These are phyloP conservation scores for Phytopythium mirpurense DNA, from an alignment of 352 stramenopile species.

Conservation along the genomic window DNA sequence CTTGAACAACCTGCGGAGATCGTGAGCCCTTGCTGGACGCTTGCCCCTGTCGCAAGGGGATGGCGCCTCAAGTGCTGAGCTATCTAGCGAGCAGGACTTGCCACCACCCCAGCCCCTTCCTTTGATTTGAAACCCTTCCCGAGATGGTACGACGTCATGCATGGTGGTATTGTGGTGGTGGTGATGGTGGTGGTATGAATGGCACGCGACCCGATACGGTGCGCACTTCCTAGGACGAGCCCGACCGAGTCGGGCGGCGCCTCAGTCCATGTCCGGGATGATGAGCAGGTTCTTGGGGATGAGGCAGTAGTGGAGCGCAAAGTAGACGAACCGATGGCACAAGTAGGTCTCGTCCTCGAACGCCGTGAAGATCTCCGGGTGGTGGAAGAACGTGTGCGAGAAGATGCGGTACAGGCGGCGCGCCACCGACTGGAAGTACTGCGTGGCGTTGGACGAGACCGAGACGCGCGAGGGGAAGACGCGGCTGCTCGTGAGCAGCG, in stretches of 20 bases:
- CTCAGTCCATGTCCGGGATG: slow-evolving; percentile 65
- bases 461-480: slow-evolving; percentile 76
- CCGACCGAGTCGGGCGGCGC: neutral
- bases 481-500: slow-evolving; percentile 73
- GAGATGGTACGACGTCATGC: no score
- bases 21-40: slow-evolving; percentile 18
- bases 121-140: no score
- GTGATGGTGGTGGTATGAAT: no score
- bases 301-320: slow-evolving; percentile 68
- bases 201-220: no score
- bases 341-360: slow-evolving; percentile 72
- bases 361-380: slow-evolving; percentile 65
- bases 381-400: slow-evolving; percentile 82
- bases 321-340: slow-evolving; percentile 84
- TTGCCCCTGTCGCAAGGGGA: neutral
- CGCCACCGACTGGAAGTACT: slow-evolving; percentile 86
- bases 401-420: slow-evolving; percentile 80
- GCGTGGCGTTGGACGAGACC: slow-evolving; percentile 72
- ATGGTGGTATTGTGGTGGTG: no score
- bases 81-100: neutral
- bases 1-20: slow-evolving; percentile 95
- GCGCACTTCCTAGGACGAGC: no score
- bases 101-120: neutral
- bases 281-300: slow-evolving; percentile 83
- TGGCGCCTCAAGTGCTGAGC: neutral